Evolutionary conservation across 2,329 filamentous ascomycete species (phyloP).

Genomic region (Colletotrichum destructivum): DNA sequence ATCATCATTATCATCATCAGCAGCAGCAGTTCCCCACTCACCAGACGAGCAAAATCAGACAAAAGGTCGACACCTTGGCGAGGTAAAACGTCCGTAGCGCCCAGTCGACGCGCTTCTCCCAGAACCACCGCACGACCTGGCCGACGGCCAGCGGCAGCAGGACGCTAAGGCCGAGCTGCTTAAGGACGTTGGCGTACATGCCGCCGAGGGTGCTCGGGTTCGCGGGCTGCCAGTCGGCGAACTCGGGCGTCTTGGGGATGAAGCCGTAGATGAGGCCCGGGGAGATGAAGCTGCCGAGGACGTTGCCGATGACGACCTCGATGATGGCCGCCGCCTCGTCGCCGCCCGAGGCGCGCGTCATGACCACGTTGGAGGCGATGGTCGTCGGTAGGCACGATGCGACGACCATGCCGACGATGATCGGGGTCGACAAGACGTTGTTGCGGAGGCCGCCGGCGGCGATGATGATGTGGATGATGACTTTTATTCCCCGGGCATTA

Average conservation of each 20-base stretch:
- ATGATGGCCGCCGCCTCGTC: constrained; percentile 77
- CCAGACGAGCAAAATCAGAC: constrained; percentile 65
- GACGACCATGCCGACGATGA: constrained; percentile 78
- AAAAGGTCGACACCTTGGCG: constrained; percentile 64
- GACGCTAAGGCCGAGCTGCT: constrained; percentile 78
- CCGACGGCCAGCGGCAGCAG: constrained; percentile 75
- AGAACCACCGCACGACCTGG: constrained; percentile 69
- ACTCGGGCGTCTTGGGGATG: constrained; percentile 67
- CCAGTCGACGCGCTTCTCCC: constrained; percentile 66
- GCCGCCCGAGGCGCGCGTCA: constrained; percentile 78
- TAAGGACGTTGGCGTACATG: constrained; percentile 78
- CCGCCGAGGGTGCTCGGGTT: constrained; percentile 66
- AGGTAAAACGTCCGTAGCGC: constrained; percentile 68
- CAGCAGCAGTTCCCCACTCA: constrained; percentile 46
- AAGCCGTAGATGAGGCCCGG: constrained; percentile 76
- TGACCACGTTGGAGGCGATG: constrained; percentile 81
- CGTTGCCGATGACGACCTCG: constrained; percentile 79
- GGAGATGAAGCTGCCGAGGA: constrained; percentile 77
- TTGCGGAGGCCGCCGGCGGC: constrained; percentile 64
- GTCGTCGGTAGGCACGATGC: constrained; percentile 80
- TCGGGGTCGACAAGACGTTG: constrained; percentile 72
- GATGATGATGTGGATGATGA: constrained; percentile 63
- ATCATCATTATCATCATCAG: no score
- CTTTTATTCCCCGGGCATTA: constrained; percentile 46
- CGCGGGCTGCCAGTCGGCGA: constrained; percentile 69